These are phyloP conservation scores for Picea glauca DNA, from an alignment of 75 land plant genomes.

Conservation along the genomic window DNA sequence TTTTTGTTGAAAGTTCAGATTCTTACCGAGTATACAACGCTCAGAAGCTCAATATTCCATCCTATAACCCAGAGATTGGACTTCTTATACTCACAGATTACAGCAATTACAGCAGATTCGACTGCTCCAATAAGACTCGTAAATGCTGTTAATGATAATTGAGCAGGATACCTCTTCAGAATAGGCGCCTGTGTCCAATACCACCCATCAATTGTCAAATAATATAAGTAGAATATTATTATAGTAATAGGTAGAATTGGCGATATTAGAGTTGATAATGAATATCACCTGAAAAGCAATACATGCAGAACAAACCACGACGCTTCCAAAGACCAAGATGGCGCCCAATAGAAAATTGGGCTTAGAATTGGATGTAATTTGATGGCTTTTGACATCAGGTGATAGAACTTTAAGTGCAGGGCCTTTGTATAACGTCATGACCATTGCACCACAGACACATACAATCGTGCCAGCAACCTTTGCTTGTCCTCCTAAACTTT, in stretches of 20 bases:
- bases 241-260: background rate
- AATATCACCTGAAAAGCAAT: background rate
- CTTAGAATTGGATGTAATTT: background rate
- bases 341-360: background rate
- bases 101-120: too few relatives aligned
- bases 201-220: background rate
- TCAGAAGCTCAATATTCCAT: constrained; percentile 17
- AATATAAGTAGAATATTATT: too few relatives aligned
- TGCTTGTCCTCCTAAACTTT: constrained; percentile 1
- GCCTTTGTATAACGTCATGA: constrained; percentile 5
- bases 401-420: background rate
- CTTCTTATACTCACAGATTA: background rate
- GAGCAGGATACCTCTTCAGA: background rate
- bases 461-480: background rate
- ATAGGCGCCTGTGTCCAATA: background rate
- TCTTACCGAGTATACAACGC: constrained; percentile 35
- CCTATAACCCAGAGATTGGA: constrained; percentile 21
- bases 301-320: background rate
- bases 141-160: background rate
- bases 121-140: background rate
- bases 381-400: background rate
- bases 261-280: background rate
- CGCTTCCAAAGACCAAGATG: background rate
- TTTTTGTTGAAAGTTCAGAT: too few relatives aligned
- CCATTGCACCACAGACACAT: background rate